Evolutionary conservation across 2,329 filamentous ascomycete species (phyloP).

Genomic region (Grosmannia serpens): DNA sequence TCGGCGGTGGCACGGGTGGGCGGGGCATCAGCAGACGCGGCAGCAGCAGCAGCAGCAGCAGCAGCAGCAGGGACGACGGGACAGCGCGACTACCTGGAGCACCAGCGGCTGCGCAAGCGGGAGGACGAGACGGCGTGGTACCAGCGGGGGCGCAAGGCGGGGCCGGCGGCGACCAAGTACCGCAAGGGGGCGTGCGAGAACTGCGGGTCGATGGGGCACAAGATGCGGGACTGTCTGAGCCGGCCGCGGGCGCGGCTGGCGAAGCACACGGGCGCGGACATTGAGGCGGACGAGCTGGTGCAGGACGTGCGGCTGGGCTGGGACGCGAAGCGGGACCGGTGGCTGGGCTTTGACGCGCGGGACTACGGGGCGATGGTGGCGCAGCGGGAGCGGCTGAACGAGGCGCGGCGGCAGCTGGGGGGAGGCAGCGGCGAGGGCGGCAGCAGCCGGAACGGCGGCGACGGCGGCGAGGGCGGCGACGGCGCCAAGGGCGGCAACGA

Average conservation of each 20-base stretch:
- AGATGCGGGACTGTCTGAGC: conserved; percentile 84
- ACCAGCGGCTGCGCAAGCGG: conserved; percentile 78
- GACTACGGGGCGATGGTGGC: conserved; percentile 83
- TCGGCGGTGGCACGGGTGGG: conserved; percentile 27
- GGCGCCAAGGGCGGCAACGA: background rate
- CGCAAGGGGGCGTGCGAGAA: conserved; percentile 98
- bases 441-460: conserved; percentile 44
- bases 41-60: background rate
- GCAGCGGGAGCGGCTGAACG: conserved; percentile 78
- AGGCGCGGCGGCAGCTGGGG: conserved; percentile 45
- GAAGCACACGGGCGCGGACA: conserved; percentile 84
- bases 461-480: conserved; percentile 15
- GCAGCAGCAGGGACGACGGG: conserved; percentile 14
- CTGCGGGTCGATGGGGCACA: conserved; percentile 94
- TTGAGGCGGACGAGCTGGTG: conserved; percentile 80
- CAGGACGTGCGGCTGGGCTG: conserved; percentile 82
- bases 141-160: conserved; percentile 72
- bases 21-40: conserved; percentile 12
- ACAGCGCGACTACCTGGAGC: conserved; percentile 67
- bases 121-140: conserved; percentile 79
- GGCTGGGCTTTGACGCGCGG: conserved; percentile 91
- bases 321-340: conserved; percentile 95
- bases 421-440: conserved; percentile 38
- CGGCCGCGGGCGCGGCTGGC: conserved; percentile 82
- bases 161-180: conserved; percentile 87